phyloP scores from a whole-genome alignment of 2,329 filamentous ascomycete species.

The Sporothrix mexicana region DNA sequence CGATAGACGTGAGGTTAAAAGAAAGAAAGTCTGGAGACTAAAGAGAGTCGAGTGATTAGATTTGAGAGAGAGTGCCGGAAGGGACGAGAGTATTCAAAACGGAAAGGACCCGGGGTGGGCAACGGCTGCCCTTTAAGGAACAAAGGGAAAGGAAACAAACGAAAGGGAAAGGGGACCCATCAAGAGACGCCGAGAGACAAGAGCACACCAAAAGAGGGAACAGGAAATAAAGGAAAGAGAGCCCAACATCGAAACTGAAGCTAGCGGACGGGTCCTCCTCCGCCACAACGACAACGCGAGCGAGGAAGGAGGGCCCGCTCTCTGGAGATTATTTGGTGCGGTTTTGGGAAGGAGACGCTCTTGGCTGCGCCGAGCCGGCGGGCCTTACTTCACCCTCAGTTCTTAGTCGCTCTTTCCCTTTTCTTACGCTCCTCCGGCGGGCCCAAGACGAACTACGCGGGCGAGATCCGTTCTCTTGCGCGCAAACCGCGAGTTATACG shows the following conservation, averaged over 20 bases:
- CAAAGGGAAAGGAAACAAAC: neutral
- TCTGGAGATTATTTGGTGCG: neutral
- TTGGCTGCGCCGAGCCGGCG: conserved; percentile 4
- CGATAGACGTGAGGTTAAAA: conserved; percentile 11
- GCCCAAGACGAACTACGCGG: neutral
- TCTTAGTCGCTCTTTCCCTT: conserved; percentile 21
- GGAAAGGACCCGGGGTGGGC: conserved; percentile 10
- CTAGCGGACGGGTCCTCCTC: conserved; percentile 28
- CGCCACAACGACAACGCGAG: conserved; percentile 16
- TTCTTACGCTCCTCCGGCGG: neutral
- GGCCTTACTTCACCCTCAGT: neutral
- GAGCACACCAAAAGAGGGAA: neutral
- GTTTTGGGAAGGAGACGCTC: neutral
- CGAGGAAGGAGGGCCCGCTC: conserved; percentile 15
- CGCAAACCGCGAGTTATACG: conserved; percentile 8
- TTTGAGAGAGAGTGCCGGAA: conserved; percentile 19
- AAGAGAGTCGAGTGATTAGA: neutral
- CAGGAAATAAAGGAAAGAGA: neutral
- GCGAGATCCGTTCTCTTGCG: conserved; percentile 11
- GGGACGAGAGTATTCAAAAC: conserved; percentile 14
- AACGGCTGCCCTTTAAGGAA: conserved; percentile 22
- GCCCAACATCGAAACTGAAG: neutral
- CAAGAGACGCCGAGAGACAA: neutral
- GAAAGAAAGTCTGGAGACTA: neutral
- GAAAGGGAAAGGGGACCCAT: neutral